phyloP scores from a whole-genome alignment of 108 stramenopile species.

The Pseudonitzschia pungens region DNA sequence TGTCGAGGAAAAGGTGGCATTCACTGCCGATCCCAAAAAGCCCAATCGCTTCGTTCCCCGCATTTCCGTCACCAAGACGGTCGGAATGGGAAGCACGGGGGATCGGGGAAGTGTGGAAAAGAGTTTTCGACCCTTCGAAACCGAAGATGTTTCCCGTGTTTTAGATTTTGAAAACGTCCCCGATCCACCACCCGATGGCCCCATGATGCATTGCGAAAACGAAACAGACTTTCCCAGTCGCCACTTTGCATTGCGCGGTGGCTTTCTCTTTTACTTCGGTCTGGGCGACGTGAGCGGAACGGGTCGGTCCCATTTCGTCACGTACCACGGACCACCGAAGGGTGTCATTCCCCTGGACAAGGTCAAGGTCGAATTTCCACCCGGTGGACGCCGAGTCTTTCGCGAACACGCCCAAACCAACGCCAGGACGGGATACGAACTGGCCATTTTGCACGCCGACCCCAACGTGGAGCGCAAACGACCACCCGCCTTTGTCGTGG shows the following conservation, averaged over 20 bases:
- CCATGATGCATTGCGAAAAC: constrained; percentile 61
- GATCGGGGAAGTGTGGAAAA: constrained; percentile 34
- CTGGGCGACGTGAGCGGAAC: constrained; percentile 44
- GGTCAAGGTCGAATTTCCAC: constrained; percentile 66
- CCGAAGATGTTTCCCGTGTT: constrained; percentile 66
- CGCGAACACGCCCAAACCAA: constrained; percentile 82
- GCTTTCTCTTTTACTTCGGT: constrained; percentile 73
- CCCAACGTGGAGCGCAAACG: constrained; percentile 21
- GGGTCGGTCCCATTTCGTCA: constrained; percentile 34
- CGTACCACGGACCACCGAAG: constrained; percentile 50
- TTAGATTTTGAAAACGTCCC: constrained; percentile 68
- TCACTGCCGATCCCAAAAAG: constrained; percentile 22
- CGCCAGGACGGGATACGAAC: constrained; percentile 76
- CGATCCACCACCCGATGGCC: constrained; percentile 61
- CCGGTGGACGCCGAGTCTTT: constrained; percentile 85
- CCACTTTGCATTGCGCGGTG: constrained; percentile 59
- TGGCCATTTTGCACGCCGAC: constrained; percentile 54
- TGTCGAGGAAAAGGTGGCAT: constrained; percentile 42
- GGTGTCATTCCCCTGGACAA: constrained; percentile 73
- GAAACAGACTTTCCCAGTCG: constrained; percentile 64
- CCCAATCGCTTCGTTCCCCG: constrained; percentile 37
- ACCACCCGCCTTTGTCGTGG: constrained; percentile 63
- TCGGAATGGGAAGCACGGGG: constrained; percentile 14
- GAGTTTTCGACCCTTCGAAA: constrained; percentile 44
- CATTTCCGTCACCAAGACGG: constrained; percentile 38